phyloP scores from a whole-genome alignment of 768 basidiomycete species.

The Mycena indigotica region DNA sequence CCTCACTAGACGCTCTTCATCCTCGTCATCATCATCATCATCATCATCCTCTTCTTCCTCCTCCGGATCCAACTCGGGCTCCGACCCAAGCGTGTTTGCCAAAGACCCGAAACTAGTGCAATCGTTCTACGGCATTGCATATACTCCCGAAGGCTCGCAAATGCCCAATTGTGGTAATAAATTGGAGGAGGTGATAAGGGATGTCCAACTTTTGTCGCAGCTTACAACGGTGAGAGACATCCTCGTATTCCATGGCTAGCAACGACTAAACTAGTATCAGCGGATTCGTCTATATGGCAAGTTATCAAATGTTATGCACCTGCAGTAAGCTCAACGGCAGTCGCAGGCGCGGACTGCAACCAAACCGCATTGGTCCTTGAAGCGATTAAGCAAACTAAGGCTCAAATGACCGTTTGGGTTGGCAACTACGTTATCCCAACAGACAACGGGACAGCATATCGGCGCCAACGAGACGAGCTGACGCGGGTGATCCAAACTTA shows the following conservation, averaged over 20 bases:
- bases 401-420: not conserved
- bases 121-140: slow-evolving; percentile 85
- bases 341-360: slow-evolving; percentile 70
- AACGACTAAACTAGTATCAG: slow-evolving; percentile 28
- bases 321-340: not conserved
- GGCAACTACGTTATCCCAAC: no score
- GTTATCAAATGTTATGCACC: not conserved
- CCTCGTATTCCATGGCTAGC: slow-evolving; percentile 18
- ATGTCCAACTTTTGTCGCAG: slow-evolving; percentile 84
- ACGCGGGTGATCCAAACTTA: not conserved
- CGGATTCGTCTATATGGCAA: slow-evolving; percentile 78
- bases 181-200: slow-evolving; percentile 59
- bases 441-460: not conserved
- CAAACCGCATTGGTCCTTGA: slow-evolving; percentile 70
- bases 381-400: not conserved
- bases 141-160: slow-evolving; percentile 78
- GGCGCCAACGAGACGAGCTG: not conserved
- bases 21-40: slow-evolving; percentile 24
- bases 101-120: slow-evolving; percentile 70
- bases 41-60: slow-evolving; percentile 18
- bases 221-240: slow-evolving; percentile 67
- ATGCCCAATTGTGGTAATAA: slow-evolving; percentile 68
- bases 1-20: slow-evolving; percentile 39
- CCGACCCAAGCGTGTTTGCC: slow-evolving; percentile 72
- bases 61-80: slow-evolving; percentile 5